These are phyloP conservation scores for Brettanomyces nanus DNA, from an alignment of 805 yeast species.

Conservation along the genomic window DNA sequence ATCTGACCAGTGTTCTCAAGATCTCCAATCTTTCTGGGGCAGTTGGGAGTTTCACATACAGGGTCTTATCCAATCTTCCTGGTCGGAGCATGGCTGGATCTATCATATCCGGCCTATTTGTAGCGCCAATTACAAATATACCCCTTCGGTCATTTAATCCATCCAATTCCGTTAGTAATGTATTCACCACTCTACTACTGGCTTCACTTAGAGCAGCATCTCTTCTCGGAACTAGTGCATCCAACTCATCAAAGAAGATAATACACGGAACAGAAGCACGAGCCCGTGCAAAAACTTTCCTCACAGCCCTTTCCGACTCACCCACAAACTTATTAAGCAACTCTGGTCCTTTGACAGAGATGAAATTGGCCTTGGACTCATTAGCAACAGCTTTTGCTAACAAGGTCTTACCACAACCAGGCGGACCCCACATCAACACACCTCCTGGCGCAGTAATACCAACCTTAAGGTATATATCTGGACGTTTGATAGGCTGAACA, in stretches of 20 bases:
- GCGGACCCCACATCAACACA: slow-evolving; percentile 97
- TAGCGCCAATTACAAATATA: slow-evolving; percentile 91
- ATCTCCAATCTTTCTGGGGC: slow-evolving; percentile 75
- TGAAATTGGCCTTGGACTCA: slow-evolving; percentile 93
- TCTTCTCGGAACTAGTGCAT: slow-evolving; percentile 92
- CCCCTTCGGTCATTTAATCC: slow-evolving; percentile 91
- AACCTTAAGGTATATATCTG: slow-evolving; percentile 80
- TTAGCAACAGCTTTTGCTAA: slow-evolving; percentile 97
- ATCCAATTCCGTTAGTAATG: slow-evolving; percentile 87
- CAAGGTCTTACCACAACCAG: slow-evolving; percentile 97
- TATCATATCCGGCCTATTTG: slow-evolving; percentile 96
- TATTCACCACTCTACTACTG: slow-evolving; percentile 89
- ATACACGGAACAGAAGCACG: slow-evolving; percentile 93
- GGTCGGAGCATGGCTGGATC: slow-evolving; percentile 98
- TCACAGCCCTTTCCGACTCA: slow-evolving; percentile 86
- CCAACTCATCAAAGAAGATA: slow-evolving; percentile 91
- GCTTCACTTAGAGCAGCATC: slow-evolving; percentile 84
- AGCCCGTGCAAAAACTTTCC: slow-evolving; percentile 90
- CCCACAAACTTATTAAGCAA: slow-evolving; percentile 93
- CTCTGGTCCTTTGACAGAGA: slow-evolving; percentile 94
- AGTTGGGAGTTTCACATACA: slow-evolving; percentile 84
- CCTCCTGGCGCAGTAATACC: slow-evolving; percentile 98
- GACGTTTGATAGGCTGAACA: slow-evolving; percentile 91
- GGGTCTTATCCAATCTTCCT: slow-evolving; percentile 88
- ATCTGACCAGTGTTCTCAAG: slow-evolving; percentile 60